Evolutionary conservation across 139 green algal species (phyloP), one percentile per base, ranked within the genome.

Genomic region (Micractinium conductrix): DNA sequence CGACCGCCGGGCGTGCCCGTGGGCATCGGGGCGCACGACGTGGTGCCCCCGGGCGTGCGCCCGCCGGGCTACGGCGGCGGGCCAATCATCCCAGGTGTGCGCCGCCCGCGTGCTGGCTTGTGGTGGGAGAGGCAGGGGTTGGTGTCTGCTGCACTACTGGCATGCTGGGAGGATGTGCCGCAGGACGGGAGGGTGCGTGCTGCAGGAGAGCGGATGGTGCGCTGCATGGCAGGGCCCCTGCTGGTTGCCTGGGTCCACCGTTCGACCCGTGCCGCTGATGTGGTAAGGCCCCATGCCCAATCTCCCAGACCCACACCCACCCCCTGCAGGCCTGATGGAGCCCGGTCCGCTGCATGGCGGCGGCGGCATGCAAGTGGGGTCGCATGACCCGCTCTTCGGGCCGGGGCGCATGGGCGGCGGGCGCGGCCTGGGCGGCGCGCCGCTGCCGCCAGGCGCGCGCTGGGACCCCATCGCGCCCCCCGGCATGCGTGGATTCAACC

Each of bases 391-490:
- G 30, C 62, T 93, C 6, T 93, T 92, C 71, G 88, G 55, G 14
- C 81, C 74, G 12, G 76, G 88, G 9, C 72, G 63, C 17, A 44
- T 85, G 45, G 86, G 80, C 21, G 65, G 43, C 37, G 40, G 72
- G 7, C 16, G 58, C 28, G 73, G 60, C 37, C 63, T 40, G 1
- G 76, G 65, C 10, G 35, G 28, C 16, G 53, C n/a, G 0, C 24
- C 40, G 1, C 67, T 86, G 60, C 87, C 87, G 9, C 69, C 84
- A 8, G 86, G 86, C 33, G 87, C 85, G 40, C 76, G 84, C 22
- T 93, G 75, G 79, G 90, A 93, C 78, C 90, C 90, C 14, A 92
- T 93, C 42, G 84, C 67, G 2, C 90, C 90, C n/a, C 86, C 83
- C 24, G 90, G 90, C 38, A 76, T 89, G 80, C 86, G 48, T 5